phyloP scores from a whole-genome alignment of 1,139 yeast genomes.

The Lodderomyces parapsilosis region DNA sequence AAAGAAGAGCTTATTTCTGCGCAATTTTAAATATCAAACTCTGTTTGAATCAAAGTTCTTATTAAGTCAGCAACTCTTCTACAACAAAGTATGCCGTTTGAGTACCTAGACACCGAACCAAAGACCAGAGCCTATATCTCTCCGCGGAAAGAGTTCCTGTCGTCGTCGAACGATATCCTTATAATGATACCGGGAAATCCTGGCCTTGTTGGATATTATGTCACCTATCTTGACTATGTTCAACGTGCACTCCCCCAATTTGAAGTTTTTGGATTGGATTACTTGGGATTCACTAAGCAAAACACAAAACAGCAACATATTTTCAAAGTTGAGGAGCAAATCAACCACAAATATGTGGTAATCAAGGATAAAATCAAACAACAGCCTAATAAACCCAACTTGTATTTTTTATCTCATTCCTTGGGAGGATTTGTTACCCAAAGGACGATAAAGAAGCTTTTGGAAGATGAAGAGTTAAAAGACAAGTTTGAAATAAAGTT shows the following conservation, averaged over 20 bases:
- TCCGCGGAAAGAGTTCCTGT: constrained; percentile 12
- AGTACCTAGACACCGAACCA: constrained; percentile 19
- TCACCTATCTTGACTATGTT: constrained; percentile 45
- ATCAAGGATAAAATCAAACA: constrained; percentile 26
- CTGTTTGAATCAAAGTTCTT: not conserved
- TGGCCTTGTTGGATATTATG: constrained; percentile 59
- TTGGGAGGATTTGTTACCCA: constrained; percentile 61
- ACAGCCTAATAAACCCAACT: constrained; percentile 22
- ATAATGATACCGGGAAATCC: constrained; percentile 72
- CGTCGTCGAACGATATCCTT: constrained; percentile 23
- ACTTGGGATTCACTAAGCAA: constrained; percentile 37
- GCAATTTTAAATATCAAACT: not conserved
- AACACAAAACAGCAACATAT: constrained; percentile 10
- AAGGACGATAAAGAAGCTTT: constrained; percentile 40
- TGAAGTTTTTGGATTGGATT: constrained; percentile 55
- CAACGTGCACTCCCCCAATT: constrained; percentile 42
- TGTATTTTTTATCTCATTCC: constrained; percentile 58
- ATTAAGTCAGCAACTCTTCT: not conserved
- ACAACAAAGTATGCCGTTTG: constrained; percentile 7
- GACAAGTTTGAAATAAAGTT: constrained; percentile 29
- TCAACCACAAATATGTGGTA: constrained; percentile 47
- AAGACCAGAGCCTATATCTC: constrained; percentile 29
- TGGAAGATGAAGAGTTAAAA: constrained; percentile 23
- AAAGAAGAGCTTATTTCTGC: not conserved
- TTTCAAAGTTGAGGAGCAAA: constrained; percentile 49